A percentile compares a stretch with the other conserved stretches of the same genome.
phyloP scores from a whole-genome alignment of 371 early-diverging fungal genomes.

The Batrachochytrium dendrobatidis region DNA sequence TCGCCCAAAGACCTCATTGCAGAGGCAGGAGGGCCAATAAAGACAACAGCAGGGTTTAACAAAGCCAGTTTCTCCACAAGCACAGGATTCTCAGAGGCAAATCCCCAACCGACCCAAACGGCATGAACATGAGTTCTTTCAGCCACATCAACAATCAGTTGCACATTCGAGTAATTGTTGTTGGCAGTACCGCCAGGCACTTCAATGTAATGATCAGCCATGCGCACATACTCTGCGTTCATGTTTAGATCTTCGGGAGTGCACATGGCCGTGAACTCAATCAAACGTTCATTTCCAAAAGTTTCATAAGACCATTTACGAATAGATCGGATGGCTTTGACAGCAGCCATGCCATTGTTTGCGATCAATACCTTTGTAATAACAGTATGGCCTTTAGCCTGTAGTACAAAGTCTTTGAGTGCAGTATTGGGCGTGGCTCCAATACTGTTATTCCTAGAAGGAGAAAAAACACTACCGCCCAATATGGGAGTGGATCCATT shows the following conservation, averaged over 20 bases:
- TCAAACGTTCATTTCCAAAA: slow-evolving; percentile 92
- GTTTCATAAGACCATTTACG: slow-evolving; percentile 97
- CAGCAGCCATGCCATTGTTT: slow-evolving; percentile 99
- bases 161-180: slow-evolving; percentile 97
- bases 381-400: slow-evolving; percentile 24
- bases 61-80: slow-evolving; percentile 85
- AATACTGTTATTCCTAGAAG: no score
- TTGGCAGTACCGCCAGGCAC: slow-evolving; percentile 95
- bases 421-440: no score
- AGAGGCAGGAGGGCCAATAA: slow-evolving; percentile 98
- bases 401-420: slow-evolving; percentile 34
- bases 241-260: slow-evolving; percentile 95
- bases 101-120: slow-evolving; percentile 90
- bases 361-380: slow-evolving; percentile 76
- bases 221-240: slow-evolving; percentile 97
- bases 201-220: slow-evolving; percentile 97
- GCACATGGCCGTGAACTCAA: slow-evolving; percentile 96
- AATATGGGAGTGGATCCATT: not conserved
- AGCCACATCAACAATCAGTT: slow-evolving; percentile 95
- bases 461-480: no score
- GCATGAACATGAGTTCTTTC: slow-evolving; percentile 87
- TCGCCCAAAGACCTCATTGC: slow-evolving; percentile 97
- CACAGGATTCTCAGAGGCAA: slow-evolving; percentile 96
- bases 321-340: slow-evolving; percentile 97
- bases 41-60: slow-evolving; percentile 73